Percentiles rank a stretch among this genome's conserved stretches.
These are phyloP conservation scores for Aspergillus pseudoterreus DNA, from an alignment of 2,329 filamentous ascomycete species.

Conservation along the genomic window DNA sequence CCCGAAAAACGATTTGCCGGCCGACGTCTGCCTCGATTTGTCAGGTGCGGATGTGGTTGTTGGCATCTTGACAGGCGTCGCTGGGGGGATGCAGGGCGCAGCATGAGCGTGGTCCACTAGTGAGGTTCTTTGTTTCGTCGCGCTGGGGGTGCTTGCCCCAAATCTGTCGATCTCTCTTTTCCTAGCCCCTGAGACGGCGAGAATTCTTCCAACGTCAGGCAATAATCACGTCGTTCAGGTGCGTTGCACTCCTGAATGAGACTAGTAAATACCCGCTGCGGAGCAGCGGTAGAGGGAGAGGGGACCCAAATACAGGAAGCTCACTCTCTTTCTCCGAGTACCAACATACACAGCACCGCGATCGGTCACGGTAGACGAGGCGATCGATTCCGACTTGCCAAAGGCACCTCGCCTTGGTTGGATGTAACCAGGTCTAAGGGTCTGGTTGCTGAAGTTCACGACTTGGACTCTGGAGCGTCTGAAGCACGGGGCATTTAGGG, in stretches of 20 bases:
- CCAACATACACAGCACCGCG: background rate
- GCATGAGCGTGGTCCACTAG: conserved; percentile 26
- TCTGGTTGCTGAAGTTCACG: background rate
- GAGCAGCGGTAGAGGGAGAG: conserved; percentile 17
- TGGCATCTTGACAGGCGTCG: conserved; percentile 45
- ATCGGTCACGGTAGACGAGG: background rate
- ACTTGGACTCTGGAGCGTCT: conserved; percentile 5
- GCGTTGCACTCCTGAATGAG: conserved; percentile 16
- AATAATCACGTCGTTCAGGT: background rate
- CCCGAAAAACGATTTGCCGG: conserved; percentile 81
- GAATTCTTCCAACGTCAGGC: background rate
- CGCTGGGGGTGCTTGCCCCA: background rate
- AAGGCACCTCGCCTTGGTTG: background rate
- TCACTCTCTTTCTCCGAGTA: conserved; percentile 7
- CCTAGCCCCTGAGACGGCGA: background rate
- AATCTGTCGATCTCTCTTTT: background rate
- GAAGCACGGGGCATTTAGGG: conserved; percentile 19
- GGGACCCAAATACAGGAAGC: conserved; percentile 9
- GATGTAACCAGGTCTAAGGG: background rate
- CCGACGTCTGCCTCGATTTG: conserved; percentile 78
- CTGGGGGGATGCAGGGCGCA: conserved; percentile 29
- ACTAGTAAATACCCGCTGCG: conserved; percentile 19
- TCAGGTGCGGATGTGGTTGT: conserved; percentile 63
- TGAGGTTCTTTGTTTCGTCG: conserved; percentile 4
- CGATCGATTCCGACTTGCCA: background rate